A percentile compares a stretch with the other conserved stretches of the same genome.
Evolutionary conservation across 129 eudicot species (phyloP).

Genomic region (Flaveria linearis): DNA sequence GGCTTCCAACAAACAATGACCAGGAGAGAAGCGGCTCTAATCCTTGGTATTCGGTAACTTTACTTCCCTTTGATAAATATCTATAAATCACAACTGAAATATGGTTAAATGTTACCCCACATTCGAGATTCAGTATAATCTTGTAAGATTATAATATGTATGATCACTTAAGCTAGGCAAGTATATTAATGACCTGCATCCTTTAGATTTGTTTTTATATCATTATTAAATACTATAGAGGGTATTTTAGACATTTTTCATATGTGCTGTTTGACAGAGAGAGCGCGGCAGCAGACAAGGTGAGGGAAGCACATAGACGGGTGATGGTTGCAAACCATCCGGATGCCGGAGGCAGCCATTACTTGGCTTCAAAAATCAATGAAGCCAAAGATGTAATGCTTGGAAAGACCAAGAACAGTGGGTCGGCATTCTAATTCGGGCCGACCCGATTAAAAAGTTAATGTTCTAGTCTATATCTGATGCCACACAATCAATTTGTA

Average conservation of each 20-base stretch:
- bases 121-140: neutral
- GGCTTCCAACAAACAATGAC: slow-evolving; percentile 91
- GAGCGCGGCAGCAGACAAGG: slow-evolving; percentile 53
- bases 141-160: slow-evolving; percentile 22
- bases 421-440: slow-evolving; percentile 41
- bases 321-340: slow-evolving; percentile 92
- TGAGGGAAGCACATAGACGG: slow-evolving; percentile 80
- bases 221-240: neutral
- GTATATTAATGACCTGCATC: neutral
- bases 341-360: slow-evolving; percentile 82
- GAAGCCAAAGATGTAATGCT: slow-evolving; percentile 79
- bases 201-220: neutral
- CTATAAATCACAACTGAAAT: neutral
- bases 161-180: slow-evolving; percentile 15
- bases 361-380: slow-evolving; percentile 75
- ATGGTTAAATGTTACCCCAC: neutral
- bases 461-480: neutral
- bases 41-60: slow-evolving; percentile 80
- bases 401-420: slow-evolving; percentile 54
- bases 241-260: slow-evolving; percentile 11
- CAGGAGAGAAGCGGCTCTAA: slow-evolving; percentile 88
- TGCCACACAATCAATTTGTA: neutral
- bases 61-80: neutral
- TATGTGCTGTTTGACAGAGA: slow-evolving; percentile 47
- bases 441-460: neutral